Percentiles rank a stretch among this genome's conserved stretches.
phyloP scores from a whole-genome alignment of 208 protist species.

The Wallacemonas sp. region DNA sequence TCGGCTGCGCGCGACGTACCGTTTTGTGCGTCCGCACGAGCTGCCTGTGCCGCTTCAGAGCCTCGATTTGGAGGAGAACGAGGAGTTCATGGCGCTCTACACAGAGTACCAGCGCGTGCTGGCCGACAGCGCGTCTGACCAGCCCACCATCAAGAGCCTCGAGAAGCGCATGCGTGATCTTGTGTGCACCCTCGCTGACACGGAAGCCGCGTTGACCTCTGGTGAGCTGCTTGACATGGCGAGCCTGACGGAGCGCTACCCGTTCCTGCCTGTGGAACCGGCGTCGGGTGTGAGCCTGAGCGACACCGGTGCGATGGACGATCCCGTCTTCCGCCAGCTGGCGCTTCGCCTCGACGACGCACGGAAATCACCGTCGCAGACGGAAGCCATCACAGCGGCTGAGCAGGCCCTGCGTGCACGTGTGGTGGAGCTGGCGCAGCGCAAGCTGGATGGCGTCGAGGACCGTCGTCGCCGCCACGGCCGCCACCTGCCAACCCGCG shows the following conservation, averaged over 20 bases:
- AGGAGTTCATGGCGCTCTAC: constrained; percentile 29
- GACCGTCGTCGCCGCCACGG: constrained; percentile 14
- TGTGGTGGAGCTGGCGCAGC: constrained; percentile 26
- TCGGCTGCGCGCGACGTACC: constrained; percentile 30
- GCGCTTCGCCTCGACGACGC: constrained; percentile 29
- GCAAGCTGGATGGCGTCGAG: constrained; percentile 23
- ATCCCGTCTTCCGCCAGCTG: constrained; percentile 32
- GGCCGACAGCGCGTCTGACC: constrained; percentile 9
- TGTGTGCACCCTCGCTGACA: constrained; percentile 22
- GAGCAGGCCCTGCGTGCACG: constrained; percentile 24
- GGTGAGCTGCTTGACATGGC: constrained; percentile 26
- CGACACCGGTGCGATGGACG: constrained; percentile 30
- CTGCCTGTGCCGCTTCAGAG: constrained; percentile 41
- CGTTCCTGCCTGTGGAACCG: constrained; percentile 37
- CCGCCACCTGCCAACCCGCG: constrained; percentile 31
- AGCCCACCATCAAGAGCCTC: constrained; percentile 23
- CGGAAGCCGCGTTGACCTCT: constrained; percentile 18
- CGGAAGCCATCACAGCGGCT: constrained; percentile 20
- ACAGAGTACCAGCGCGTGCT: constrained; percentile 24
- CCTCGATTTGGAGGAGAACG: constrained; percentile 37
- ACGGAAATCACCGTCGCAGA: constrained; percentile 21
- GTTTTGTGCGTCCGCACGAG: constrained; percentile 32
- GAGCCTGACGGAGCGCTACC: constrained; percentile 35
- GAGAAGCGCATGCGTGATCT: constrained; percentile 37
- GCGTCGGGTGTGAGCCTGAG: constrained; percentile 24